Evolutionary conservation across 2,329 filamentous ascomycete genomes (phyloP).

Genomic region (Hypoxylon sp.): DNA sequence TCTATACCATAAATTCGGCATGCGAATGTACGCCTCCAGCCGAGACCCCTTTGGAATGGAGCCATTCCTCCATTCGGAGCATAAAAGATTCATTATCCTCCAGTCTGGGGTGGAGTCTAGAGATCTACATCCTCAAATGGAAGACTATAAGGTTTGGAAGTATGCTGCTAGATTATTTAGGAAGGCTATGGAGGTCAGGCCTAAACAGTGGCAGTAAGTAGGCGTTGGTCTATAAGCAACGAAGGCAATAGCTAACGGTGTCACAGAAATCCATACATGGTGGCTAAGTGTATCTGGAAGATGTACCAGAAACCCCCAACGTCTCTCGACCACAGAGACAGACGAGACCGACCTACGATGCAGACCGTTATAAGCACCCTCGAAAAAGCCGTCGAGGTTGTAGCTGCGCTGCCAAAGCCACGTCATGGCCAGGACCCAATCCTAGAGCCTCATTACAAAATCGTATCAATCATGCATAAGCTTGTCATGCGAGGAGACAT

Average conservation of each 20-base stretch:
- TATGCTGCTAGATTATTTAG: constrained; percentile 65
- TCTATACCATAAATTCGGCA: constrained; percentile 67
- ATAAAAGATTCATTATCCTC: constrained; percentile 66
- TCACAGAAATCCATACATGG: constrained; percentile 65
- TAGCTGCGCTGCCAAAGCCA: constrained; percentile 61
- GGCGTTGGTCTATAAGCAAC: not conserved
- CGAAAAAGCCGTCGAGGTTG: constrained; percentile 60
- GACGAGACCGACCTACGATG: constrained; percentile 49
- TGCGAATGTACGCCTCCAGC: constrained; percentile 69
- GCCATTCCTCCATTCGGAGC: constrained; percentile 64
- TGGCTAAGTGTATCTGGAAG: constrained; percentile 70
- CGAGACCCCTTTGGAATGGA: constrained; percentile 71
- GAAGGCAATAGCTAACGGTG: constrained; percentile 38
- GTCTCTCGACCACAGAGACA: constrained; percentile 55
- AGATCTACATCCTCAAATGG: constrained; percentile 65
- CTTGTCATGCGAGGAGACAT: constrained; percentile 68
- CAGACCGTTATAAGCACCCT: constrained; percentile 57
- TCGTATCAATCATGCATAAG: constrained; percentile 83
- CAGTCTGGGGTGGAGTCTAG: constrained; percentile 57
- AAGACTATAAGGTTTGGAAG: constrained; percentile 68
- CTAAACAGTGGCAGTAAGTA: constrained; percentile 65
- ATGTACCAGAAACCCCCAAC: constrained; percentile 63
- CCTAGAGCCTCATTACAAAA: constrained; percentile 92
- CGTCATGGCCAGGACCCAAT: constrained; percentile 74
- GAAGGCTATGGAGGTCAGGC: constrained; percentile 63